Base-by-base conservation (phyloP, 306 rosid genomes). In the Begonia loranthoides region DNA sequence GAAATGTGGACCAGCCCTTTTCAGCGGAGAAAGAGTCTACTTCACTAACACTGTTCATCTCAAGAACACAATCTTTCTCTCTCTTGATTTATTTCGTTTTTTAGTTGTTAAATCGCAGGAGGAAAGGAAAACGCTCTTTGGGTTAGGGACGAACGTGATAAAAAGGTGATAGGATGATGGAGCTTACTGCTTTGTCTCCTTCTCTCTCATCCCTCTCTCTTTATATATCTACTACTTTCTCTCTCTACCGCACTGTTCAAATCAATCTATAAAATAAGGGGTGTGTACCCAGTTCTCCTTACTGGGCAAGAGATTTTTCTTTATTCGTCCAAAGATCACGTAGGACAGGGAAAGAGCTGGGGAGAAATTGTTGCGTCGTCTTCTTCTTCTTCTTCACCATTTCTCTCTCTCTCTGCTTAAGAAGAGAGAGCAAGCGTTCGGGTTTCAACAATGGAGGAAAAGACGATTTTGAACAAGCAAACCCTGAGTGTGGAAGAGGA, bases 401-500 rank as follows among this genome's bases (percentile, higher is more conserved):
- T 60, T 49, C 19, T 13, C 17, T 49, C 19, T 13, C 17, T 49
- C 19, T 16, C 6, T 39, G 14, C 10, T 28, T 43, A 6, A 9
- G 51, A 50, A 57, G 53, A 9, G 60, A 52, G 9, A 19, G 12
- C 0, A 28, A 28, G 36, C 36, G 2, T 28, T 28, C 36, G 36
- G 5, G 43, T 1, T 17, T 46, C 46, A 19, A 13, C 57, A 51
- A 48, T 68, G 76, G 71, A 50, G 28, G 52, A 58, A 56, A 16
- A 59, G 28, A 48, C 22, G 47, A 14, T 40, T 45, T 34, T 53
- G 17, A 12, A 10, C 14, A 58, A 44, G 54, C 62, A 60, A 52
- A 60, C 49, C 12, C 4, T 49, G 6, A 17, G 40, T 33, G 24
- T 12, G 22, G 46, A 15, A 39, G 22, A 16, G 40, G 33, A 38